Conservation (phyloP, 768 basidiomycete species). For the Terana coerulea region DNA sequence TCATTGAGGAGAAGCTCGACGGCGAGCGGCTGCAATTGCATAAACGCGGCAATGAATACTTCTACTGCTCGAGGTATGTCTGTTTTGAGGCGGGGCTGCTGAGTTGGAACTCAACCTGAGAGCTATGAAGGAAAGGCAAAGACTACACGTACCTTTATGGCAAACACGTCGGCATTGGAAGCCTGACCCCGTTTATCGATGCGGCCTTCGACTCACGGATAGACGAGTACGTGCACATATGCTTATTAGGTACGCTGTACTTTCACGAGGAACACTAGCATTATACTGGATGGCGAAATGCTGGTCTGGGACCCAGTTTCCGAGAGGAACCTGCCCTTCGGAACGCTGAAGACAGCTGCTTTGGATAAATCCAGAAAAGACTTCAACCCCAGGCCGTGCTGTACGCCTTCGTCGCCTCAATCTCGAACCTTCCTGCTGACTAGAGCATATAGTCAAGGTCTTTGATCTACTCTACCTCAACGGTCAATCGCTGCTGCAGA, state of each 20-base stretch:
- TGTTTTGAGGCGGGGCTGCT: not conserved
- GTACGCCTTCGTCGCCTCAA: constrained; percentile 41
- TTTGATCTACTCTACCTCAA: constrained; percentile 93
- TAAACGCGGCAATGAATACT: constrained; percentile 86
- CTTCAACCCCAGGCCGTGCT: constrained; percentile 83
- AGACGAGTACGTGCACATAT: constrained; percentile 59
- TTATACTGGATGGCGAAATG: constrained; percentile 98
- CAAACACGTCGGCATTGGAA: constrained; percentile 74
- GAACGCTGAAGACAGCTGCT: constrained; percentile 90
- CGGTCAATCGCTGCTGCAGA: constrained; percentile 71
- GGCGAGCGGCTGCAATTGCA: constrained; percentile 97
- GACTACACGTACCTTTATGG: constrained; percentile 93
- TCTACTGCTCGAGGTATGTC: constrained; percentile 83
- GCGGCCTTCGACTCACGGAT: constrained; percentile 71
- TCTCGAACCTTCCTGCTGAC: not conserved
- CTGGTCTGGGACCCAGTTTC: constrained; percentile 94
- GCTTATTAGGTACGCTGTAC: not conserved
- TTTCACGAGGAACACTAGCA: constrained; percentile 42
- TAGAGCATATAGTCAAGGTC: constrained; percentile 74
- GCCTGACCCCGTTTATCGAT: constrained; percentile 84
- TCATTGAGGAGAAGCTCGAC: constrained; percentile 97
- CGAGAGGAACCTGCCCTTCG: constrained; percentile 87
- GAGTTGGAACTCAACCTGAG: constrained; percentile 5
- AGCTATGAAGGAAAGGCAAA: constrained; percentile 69
- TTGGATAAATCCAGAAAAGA: constrained; percentile 70